phyloP scores from a whole-genome alignment of 2,329 filamentous ascomycete species.

The Aspergillus fumigatiaffinis region DNA sequence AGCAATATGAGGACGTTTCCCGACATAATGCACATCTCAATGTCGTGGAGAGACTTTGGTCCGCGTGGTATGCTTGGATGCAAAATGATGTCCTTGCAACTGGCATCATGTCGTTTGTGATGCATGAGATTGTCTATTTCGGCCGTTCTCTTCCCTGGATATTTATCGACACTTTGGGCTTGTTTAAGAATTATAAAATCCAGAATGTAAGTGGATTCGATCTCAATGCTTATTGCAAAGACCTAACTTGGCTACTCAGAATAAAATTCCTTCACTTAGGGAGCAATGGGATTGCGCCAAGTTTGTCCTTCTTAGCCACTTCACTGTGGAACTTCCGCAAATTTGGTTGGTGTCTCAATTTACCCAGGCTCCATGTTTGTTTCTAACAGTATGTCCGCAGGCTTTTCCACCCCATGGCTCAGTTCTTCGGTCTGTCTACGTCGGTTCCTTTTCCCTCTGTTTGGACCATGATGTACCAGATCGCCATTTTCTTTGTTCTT shows the following conservation, averaged over 20 bases:
- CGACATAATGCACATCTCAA: slow-evolving; percentile 82
- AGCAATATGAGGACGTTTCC: slow-evolving; percentile 61
- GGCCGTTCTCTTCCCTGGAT: slow-evolving; percentile 88
- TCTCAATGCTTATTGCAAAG: neutral
- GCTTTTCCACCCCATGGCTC: slow-evolving; percentile 94
- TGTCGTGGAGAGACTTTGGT: slow-evolving; percentile 83
- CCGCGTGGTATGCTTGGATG: slow-evolving; percentile 96
- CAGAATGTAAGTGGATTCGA: slow-evolving; percentile 62
- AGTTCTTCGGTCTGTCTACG: slow-evolving; percentile 84
- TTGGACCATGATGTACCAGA: slow-evolving; percentile 85
- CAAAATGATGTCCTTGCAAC: slow-evolving; percentile 96
- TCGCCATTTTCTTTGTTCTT: slow-evolving; percentile 88
- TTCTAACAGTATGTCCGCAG: slow-evolving; percentile 27
- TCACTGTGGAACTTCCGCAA: slow-evolving; percentile 96
- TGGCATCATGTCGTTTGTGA: slow-evolving; percentile 92
- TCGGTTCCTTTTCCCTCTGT: slow-evolving; percentile 82
- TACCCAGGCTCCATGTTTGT: neutral
- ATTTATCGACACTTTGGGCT: slow-evolving; percentile 81
- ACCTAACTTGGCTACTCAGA: slow-evolving; percentile 35
- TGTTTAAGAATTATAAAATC: slow-evolving; percentile 91
- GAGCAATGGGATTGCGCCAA: slow-evolving; percentile 95
- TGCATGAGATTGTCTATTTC: slow-evolving; percentile 95
- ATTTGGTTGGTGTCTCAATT: slow-evolving; percentile 64
- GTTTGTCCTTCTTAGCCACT: slow-evolving; percentile 89
- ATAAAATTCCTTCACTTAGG: slow-evolving; percentile 84